Percentiles rank a stretch among this genome's conserved stretches.
phyloP scores from a whole-genome alignment of 371 early-diverging fungal species.

The Phascolomyces articulosus region DNA sequence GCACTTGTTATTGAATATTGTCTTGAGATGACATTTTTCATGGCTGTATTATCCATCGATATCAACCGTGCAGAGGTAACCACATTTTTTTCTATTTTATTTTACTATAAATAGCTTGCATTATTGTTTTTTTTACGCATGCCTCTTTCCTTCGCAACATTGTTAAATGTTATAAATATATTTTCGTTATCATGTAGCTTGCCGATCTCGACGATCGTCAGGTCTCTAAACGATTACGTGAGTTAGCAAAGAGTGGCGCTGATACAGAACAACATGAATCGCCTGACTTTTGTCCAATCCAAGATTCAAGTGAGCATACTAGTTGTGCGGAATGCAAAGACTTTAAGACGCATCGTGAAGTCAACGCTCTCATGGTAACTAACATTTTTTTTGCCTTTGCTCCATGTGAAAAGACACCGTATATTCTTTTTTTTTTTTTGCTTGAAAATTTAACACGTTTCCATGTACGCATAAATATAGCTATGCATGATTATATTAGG shows the following conservation, averaged over 20 bases:
- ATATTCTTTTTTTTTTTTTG: background rate
- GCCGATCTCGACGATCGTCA: conserved; percentile 29
- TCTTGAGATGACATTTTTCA: conserved; percentile 75
- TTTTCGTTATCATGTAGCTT: conserved; percentile 13
- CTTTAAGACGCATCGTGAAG: conserved; percentile 31
- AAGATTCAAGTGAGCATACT: conserved; percentile 9
- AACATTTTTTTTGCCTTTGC: too few relatives aligned
- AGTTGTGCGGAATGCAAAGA: conserved; percentile 27
- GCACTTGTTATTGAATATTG: conserved; percentile 72
- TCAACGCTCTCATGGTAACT: conserved; percentile 29
- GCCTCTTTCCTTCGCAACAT: too few relatives aligned
- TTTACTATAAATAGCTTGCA: background rate
- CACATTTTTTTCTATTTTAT: too few relatives aligned
- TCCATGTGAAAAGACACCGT: background rate
- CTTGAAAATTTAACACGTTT: background rate
- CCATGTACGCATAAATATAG: too few relatives aligned
- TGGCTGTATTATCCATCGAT: conserved; percentile 76
- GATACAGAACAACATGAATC: conserved; percentile 17
- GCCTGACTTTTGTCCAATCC: conserved; percentile 26
- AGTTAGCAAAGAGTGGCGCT: conserved; percentile 13
- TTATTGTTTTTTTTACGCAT: too few relatives aligned
- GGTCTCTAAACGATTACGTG: conserved; percentile 28
- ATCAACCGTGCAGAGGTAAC: conserved; percentile 69
- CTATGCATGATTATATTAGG: conserved; percentile 27
- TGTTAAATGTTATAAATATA: background rate